Evolutionary conservation across 345 rosid genomes (phyloP).

Genomic region (Rubroshorea leprosula): DNA sequence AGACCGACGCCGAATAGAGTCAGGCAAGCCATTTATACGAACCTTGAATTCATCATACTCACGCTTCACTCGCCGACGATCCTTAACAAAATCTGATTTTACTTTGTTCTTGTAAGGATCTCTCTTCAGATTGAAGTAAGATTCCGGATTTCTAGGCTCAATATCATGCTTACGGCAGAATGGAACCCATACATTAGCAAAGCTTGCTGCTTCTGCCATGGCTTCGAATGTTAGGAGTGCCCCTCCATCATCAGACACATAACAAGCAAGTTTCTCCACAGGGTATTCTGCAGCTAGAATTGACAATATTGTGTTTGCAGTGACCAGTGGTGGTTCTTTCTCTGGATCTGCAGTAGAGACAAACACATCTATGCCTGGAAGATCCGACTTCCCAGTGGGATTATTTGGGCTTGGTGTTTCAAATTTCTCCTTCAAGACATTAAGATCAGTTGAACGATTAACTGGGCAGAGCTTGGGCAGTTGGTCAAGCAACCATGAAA

Average conservation of each 20-base stretch:
- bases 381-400: constrained; percentile 92
- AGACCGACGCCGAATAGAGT: constrained; percentile 89
- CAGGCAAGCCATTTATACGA: constrained; percentile 83
- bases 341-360: constrained; percentile 99
- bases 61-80: constrained; percentile 85
- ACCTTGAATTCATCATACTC: constrained; percentile 99
- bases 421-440: constrained; percentile 88
- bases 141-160: constrained; percentile 95
- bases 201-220: constrained; percentile 99
- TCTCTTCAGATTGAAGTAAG: constrained; percentile 83
- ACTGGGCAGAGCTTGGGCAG: constrained; percentile 89
- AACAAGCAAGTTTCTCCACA: constrained; percentile 93
- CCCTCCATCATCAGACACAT: constrained; percentile 98
- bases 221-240: constrained; percentile 97
- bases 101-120: constrained; percentile 98
- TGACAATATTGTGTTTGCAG: constrained; percentile 94
- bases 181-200: constrained; percentile 90
- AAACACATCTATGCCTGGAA: constrained; percentile 85
- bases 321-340: constrained; percentile 98
- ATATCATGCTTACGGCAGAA: constrained; percentile 89
- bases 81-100: constrained; percentile 80
- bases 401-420: constrained; percentile 68
- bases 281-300: constrained; percentile 93
- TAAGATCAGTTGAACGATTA: constrained; percentile 86
- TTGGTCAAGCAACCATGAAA: constrained; percentile 98